Evolutionary conservation across 164 flowering plant genomes (phyloP), one percentile per base, ranked within the genome.

Genomic region (Nymphaea colorata): DNA sequence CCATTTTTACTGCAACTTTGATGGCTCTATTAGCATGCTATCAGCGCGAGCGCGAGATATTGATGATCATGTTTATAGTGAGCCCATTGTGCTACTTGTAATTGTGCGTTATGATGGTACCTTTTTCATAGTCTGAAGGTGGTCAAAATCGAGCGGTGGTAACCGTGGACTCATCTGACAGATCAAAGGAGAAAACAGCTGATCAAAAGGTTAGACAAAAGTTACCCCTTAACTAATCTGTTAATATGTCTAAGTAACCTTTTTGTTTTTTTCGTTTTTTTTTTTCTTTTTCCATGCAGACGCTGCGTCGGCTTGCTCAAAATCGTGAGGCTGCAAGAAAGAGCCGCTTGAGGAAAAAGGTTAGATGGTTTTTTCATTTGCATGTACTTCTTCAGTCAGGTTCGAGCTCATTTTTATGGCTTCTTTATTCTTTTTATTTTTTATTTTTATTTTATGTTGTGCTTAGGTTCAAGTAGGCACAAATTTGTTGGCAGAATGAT

Each of bases 321-420:
- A 89, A 89, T 76, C 87, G 93, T 59, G 96, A 89, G 73, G 96
- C 96, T 74, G 93, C 96, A 45, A 75, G 87, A 68, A 89, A 87
- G 76, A 89, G 96, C 76, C 85, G 93, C 3, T 65, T 89, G 59
- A 81, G 91, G 77, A 89, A 89, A 79, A 89, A 89, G 67, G 96
- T 89, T 75, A 67, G 59, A 63, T 69, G 43, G 16, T 60, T 42
- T 42, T 78, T 41, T 41, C 12, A 51, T 15, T 10, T 51, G 8
- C 15, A 51, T 51, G 14, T 51, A 25, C 36, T 25, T 25, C 36
- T 25, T 25, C 36, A 25, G 36, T 25, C 36, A 25, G 0, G 36
- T 25, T 25, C 36, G 36, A 25, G 36, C 36, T 25, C 36, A 25
- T 25, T 25, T 25, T 25, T 25, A 25, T 25, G 36, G 36, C 36